Conservation (phyloP, 495 filamentous ascomycete species). For the Daldinia loculata region DNA sequence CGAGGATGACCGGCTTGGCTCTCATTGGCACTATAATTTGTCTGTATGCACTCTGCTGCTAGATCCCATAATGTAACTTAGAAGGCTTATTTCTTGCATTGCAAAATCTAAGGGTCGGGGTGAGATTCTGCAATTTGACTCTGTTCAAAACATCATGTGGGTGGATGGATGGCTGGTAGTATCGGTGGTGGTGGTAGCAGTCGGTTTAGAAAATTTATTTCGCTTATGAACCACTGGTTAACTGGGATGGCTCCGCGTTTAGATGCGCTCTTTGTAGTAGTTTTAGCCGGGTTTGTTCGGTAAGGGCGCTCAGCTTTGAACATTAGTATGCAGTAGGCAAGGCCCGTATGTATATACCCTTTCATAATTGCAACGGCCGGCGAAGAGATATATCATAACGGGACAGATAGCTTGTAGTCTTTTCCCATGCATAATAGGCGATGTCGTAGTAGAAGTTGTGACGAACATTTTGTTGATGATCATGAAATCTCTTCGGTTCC, state of each 20-base stretch:
- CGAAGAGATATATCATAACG: constrained; percentile 4
- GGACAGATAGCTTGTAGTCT: constrained; percentile 20
- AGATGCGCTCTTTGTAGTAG: constrained; percentile 16
- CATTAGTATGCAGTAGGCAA: not conserved
- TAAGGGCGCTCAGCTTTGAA: not conserved
- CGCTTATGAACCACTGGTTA: constrained; percentile 3
- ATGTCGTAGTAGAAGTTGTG: constrained; percentile 8
- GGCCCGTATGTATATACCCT: not conserved
- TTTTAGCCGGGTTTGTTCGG: constrained; percentile 12
- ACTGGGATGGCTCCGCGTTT: constrained; percentile 28
- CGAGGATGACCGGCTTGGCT: constrained; percentile 4
- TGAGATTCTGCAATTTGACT: not conserved
- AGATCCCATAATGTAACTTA: not conserved
- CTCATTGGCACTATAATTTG: constrained; percentile 4
- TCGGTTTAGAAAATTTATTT: constrained; percentile 12
- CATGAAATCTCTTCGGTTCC: not conserved
- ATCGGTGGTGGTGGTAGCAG: constrained; percentile 4
- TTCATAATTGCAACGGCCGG: constrained; percentile 9
- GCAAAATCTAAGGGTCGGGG: not conserved
- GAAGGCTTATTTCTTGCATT: not conserved
- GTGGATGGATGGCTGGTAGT: constrained; percentile 4
- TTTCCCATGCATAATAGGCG: constrained; percentile 6
- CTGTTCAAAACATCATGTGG: constrained; percentile 6
- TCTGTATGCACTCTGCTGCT: not conserved
- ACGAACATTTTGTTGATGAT: constrained; percentile 4